Evolutionary conservation across 1,284 basidiomycete genomes (phyloP), one percentile per base, ranked within the genome.

Genomic region (Irpex lacteus): DNA sequence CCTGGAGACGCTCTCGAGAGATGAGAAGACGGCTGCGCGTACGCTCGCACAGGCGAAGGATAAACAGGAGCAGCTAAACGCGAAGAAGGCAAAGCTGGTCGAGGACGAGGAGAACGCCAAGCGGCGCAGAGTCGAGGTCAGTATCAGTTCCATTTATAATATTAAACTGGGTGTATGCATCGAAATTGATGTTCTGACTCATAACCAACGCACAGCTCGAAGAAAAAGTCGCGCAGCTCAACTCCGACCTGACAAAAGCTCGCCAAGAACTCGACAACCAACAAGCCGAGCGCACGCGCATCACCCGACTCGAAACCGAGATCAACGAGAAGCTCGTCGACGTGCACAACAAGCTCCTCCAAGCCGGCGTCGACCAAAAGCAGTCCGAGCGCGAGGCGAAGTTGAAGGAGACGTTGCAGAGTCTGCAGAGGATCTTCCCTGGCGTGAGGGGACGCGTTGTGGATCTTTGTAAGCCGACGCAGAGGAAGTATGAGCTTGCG

Each of bases 381-480:
- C 94, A 98, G 76, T 89, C 88, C 0, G 95, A 98, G 72, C 85
- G 91, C 26, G 96, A 98, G 72, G 81, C 79, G 1, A 89, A 85
- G 71, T 80, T 98, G 67, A 96, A 95, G 74, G 96, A 98, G 73
- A 94, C 91, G 0, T 80, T 98, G 26, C 78, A 87, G 1, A 93
- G 83, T 70, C 77, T 99, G 60, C 94, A 96, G 70, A 84, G 93
- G 2, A 87, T 96, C 50, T 98, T 98, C 77, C 92, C 94, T 60
- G 92, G 94, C 67, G 94, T 97, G 3, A 87, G 93, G 38, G 98
- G 98, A 0, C 87, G 97, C 37, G 87, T 99, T 3, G 84, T 95
- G 37, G 96, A 98, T 73, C 82, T 98, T 7, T 98, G 95, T 82
- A 94, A 95, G 74, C 96, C 97, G 0, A 94, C 92, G 0, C 90